Base-by-base conservation (phyloP, 1,284 basidiomycete genomes). In the Golubevia sp. region DNA sequence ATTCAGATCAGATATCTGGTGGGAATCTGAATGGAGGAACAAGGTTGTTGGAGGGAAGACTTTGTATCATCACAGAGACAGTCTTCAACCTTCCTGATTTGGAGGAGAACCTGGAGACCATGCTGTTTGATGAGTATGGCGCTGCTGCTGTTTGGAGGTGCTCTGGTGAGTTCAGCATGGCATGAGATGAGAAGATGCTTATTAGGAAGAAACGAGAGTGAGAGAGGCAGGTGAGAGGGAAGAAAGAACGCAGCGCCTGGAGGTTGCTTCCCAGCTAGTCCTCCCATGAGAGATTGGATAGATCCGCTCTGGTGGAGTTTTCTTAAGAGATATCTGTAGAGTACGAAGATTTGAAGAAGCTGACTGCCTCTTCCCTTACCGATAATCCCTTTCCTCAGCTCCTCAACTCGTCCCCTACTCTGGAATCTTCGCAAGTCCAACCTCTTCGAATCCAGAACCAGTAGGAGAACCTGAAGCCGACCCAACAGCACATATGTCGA, bases 71-170 rank as follows among this genome's bases (percentile, higher is more conserved):
- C 57, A 97, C 95, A 2, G 95, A 97, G 84, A 92, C 94, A 2
- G 93, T 93, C 80, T 92, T 95, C 87, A 93, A 96, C 83, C 86
- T 96, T 8, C 92, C 92, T 20, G 93, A 93, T 79, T 89, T 96
- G 20, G 91, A 94, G 85, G 91, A 93, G 50, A 89, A 92, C 49
- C 94, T 94, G 70, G 95, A 97, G 83, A 91, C 97, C 84, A 91
- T 98, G 79, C 86, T 96, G 0, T 97, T 97, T 76, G 95, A 98
- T 78, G 94, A 97, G 84, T 98, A 95, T 85, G 94, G 95, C 75
- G 97, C 96, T 78, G 86, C 87, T 52, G 90, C 91, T 54, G 92
- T 93, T 82, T 88, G 89, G 84, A 88, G 94, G 38, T 90, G 89
- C 77, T 89, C 92, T 58, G 90, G 93, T 94, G 54, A 55, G 34